Conservation (phyloP, 805 yeast genomes). For the Scheffersomyces amazonensis region DNA sequence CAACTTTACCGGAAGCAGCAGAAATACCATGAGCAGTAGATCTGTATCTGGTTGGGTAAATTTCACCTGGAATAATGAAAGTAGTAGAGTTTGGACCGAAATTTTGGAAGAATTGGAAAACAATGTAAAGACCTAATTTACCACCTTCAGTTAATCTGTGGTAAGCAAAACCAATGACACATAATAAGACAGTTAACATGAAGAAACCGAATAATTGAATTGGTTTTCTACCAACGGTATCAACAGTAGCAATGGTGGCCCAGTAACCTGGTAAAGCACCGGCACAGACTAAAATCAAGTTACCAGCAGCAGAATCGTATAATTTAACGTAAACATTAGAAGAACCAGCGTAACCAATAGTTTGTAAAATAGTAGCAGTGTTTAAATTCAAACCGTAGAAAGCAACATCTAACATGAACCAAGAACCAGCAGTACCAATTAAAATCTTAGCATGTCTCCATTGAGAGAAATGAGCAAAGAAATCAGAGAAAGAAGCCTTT, state of each 20-base stretch:
- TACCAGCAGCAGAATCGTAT: slow-evolving; percentile 85
- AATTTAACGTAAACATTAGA: slow-evolving; percentile 66
- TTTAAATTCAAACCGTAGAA: slow-evolving; percentile 86
- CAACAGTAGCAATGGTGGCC: slow-evolving; percentile 78
- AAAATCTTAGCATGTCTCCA: slow-evolving; percentile 86
- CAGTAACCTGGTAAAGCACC: slow-evolving; percentile 96
- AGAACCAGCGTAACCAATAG: slow-evolving; percentile 81
- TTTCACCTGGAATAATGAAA: slow-evolving; percentile 87
- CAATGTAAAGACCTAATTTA: slow-evolving; percentile 75
- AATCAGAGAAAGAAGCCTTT: slow-evolving; percentile 78
- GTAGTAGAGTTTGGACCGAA: slow-evolving; percentile 95
- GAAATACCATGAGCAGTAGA: slow-evolving; percentile 94
- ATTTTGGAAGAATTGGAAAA: slow-evolving; percentile 85
- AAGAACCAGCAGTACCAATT: slow-evolving; percentile 85
- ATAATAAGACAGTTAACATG: slow-evolving; percentile 67
- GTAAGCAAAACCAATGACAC: slow-evolving; percentile 82
- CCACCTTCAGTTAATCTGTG: slow-evolving; percentile 66
- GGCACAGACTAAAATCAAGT: slow-evolving; percentile 88
- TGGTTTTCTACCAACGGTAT: slow-evolving; percentile 80
- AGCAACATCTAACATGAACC: slow-evolving; percentile 91
- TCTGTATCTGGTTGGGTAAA: slow-evolving; percentile 93
- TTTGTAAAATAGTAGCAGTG: slow-evolving; percentile 71
- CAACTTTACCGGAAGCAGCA: slow-evolving; percentile 89
- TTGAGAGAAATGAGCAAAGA: slow-evolving; percentile 68
- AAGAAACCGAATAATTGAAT: slow-evolving; percentile 76